Evolutionary conservation across 805 yeast genomes (phyloP), one percentile per base, ranked within the genome.

Genomic region (Suhomyces xylopsoci): DNA sequence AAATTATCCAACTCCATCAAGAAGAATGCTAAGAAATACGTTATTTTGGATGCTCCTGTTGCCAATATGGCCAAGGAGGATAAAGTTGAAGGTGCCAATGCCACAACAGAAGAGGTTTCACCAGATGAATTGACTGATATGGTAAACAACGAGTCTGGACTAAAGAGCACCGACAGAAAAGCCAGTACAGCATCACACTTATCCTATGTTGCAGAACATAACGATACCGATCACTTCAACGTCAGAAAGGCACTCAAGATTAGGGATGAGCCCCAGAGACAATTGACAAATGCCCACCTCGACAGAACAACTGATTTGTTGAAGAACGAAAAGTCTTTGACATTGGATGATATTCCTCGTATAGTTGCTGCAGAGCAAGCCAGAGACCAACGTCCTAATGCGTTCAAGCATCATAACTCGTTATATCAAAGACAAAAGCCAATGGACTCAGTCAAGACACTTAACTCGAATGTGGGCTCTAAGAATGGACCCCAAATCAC

Each of bases 351-450:
- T 69, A 94, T 94, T 61, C 97, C 98, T 7, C 80, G 98, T 58
- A 93, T 94, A 64, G 97, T 94, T 7, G 96, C 97, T 2, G 93
- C 96, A 8, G 97, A 94, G 62, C 97, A 93, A 68, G 97, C 98
- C 0, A 78, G 97, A 57, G 97, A 90, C 55, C 87, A 88, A 63
- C 80, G 96, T 53, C 97, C 97, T 2, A 91, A 91, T 68, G 96
- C 97, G 0, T 92, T 87, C 70, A 85, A 87, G 53, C 96, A 88
- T 68, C 92, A 88, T 63, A 83, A 83, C 64, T 56, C 76, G 54
- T 56, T 76, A 64, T 62, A 76, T 61, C 66, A 71, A 67, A 60
- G 69, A 46, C 72, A 64, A 51, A 62, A 61, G 45, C 66, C 66
- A 30, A 58, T 61, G 53, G 67, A 62, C 48, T 65, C 64, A 24